phyloP scores from a whole-genome alignment of 2,329 filamentous ascomycete genomes.

The Alternaria burnsii region DNA sequence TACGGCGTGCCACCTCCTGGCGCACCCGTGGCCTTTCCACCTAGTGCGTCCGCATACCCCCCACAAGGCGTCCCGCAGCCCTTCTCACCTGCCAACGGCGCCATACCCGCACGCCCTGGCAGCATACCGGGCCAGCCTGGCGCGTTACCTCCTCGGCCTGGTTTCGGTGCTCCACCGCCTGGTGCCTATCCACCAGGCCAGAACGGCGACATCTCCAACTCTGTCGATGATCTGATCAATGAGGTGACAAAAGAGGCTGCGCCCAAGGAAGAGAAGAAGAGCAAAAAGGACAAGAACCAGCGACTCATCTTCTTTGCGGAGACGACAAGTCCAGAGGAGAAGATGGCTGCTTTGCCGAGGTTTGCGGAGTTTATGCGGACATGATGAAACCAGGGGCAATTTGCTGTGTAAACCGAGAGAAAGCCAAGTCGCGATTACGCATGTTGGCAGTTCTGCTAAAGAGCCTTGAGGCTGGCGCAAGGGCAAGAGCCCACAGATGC shows the following conservation, averaged over 20 bases:
- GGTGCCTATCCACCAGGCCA: slow-evolving; percentile 24
- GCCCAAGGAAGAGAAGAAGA: slow-evolving; percentile 59
- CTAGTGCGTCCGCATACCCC: slow-evolving; percentile 31
- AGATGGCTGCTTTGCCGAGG: slow-evolving; percentile 79
- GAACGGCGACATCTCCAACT: slow-evolving; percentile 46
- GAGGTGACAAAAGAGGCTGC: slow-evolving; percentile 57
- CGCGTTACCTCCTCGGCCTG: slow-evolving; percentile 52
- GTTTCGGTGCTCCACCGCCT: slow-evolving; percentile 34
- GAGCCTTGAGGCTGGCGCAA: slow-evolving; percentile 4
- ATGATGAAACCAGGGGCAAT: slow-evolving; percentile 15
- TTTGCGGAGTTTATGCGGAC: slow-evolving; percentile 63
- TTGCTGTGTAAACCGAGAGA: not conserved
- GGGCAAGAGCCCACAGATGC: slow-evolving; percentile 4
- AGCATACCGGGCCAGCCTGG: slow-evolving; percentile 44
- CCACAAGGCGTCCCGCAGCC: slow-evolving; percentile 28
- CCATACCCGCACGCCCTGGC: slow-evolving; percentile 32
- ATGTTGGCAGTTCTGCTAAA: not conserved
- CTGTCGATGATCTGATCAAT: slow-evolving; percentile 62
- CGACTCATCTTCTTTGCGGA: slow-evolving; percentile 84
- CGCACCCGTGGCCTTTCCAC: slow-evolving; percentile 35
- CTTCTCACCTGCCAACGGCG: slow-evolving; percentile 40
- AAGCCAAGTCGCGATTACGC: not conserved
- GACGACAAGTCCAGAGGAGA: slow-evolving; percentile 85
- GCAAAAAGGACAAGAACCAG: slow-evolving; percentile 68
- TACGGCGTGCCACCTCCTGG: slow-evolving; percentile 30